These are phyloP conservation scores for Gloeopeniophorella convolvens DNA, from an alignment of 768 basidiomycete genomes.

Conservation along the genomic window DNA sequence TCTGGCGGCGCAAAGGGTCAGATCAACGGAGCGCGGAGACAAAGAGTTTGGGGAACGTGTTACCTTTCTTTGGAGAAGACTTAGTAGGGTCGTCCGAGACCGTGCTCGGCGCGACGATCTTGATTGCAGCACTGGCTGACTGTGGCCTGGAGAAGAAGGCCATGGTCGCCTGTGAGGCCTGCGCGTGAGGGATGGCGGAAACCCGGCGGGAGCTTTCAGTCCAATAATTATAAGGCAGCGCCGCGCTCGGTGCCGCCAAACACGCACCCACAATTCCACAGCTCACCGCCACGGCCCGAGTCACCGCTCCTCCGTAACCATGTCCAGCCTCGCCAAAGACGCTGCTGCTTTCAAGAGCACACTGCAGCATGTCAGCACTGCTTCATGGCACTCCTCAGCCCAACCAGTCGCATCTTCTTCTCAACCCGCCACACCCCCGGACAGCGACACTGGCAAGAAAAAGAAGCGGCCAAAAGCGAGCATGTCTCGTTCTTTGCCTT, in stretches of 20 bases:
- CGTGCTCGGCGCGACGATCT: conserved; percentile 59
- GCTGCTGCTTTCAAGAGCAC: conserved; percentile 62
- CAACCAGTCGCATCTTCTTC: conserved; percentile 27
- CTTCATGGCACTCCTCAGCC: conserved; percentile 66
- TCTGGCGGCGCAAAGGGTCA: conserved; percentile 35
- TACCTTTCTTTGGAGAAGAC: conserved; percentile 42
- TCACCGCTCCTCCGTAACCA: conserved; percentile 28
- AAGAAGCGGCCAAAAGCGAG: conserved; percentile 58
- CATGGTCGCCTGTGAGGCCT: conserved; percentile 35
- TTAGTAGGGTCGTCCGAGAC: conserved; percentile 37
- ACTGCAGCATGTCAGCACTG: conserved; percentile 58
- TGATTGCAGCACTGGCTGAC: conserved; percentile 54
- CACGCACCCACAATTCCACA: conserved; percentile 8
- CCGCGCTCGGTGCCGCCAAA: not conserved
- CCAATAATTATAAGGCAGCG: not conserved
- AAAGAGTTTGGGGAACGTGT: conserved; percentile 4
- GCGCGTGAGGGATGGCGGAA: too few relatives aligned
- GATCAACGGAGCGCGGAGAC: conserved; percentile 13
- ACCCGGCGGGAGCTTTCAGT: not conserved
- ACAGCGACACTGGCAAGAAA: conserved; percentile 32
- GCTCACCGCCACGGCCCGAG: not conserved
- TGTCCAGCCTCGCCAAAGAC: conserved; percentile 67
- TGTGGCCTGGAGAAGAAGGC: conserved; percentile 64
- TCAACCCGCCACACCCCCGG: conserved; percentile 34
- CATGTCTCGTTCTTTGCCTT: conserved; percentile 32